Evolutionary conservation across 2,329 filamentous ascomycete genomes (phyloP).

Genomic region (Plectosphaerella sp.): DNA sequence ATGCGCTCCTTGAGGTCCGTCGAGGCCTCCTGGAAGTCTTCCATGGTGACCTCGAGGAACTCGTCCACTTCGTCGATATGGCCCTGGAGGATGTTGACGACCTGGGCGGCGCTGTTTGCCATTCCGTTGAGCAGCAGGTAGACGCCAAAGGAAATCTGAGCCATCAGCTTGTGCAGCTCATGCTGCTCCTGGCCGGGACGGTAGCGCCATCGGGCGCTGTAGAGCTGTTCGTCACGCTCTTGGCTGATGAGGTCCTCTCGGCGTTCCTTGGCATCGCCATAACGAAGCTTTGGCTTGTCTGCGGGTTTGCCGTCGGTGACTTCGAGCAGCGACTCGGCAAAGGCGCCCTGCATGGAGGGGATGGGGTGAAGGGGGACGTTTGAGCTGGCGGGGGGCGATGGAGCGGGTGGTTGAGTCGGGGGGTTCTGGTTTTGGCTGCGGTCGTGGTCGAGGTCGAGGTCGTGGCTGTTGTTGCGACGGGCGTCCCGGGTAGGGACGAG

Average conservation of each 20-base stretch:
- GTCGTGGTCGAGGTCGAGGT: too few relatives aligned
- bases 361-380: constrained; percentile 60
- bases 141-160: constrained; percentile 91
- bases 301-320: constrained; percentile 47
- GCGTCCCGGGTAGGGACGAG: constrained; percentile 8
- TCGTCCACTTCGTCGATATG: constrained; percentile 94
- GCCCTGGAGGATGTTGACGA: constrained; percentile 81
- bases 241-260: constrained; percentile 65
- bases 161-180: constrained; percentile 82
- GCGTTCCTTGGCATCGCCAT: constrained; percentile 54
- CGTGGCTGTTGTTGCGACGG: constrained; percentile 5
- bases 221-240: constrained; percentile 63
- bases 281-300: constrained; percentile 47
- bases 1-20: constrained; percentile 77
- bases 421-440: constrained; percentile 1
- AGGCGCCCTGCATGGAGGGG: constrained; percentile 71
- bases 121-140: constrained; percentile 80
- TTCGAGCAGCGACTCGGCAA: constrained; percentile 77
- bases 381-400: constrained; percentile 3
- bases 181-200: constrained; percentile 74
- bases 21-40: constrained; percentile 76
- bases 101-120: constrained; percentile 84
- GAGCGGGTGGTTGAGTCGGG: background rate
- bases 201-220: constrained; percentile 72
- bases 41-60: constrained; percentile 79